A percentile compares a stretch with the other conserved stretches of the same genome.
phyloP scores from a whole-genome alignment of 202 grass and related monocot genomes.

The Carex arenaria region DNA sequence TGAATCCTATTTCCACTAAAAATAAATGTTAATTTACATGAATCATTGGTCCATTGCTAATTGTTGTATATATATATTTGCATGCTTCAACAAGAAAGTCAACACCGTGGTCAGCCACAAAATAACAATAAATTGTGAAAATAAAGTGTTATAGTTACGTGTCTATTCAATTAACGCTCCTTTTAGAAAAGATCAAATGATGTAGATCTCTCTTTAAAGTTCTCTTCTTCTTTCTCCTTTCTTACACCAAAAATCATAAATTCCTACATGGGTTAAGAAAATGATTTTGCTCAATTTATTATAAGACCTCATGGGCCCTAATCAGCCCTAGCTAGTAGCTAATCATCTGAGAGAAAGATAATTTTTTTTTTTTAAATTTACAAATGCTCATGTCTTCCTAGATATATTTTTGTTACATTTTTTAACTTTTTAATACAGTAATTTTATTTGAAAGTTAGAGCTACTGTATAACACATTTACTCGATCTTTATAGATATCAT shows the following conservation, averaged over 20 bases:
- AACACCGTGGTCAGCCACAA: constrained; percentile 22
- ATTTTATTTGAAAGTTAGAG: not conserved
- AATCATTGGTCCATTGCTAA: too few relatives aligned
- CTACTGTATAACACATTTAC: not conserved
- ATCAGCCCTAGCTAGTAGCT: not conserved
- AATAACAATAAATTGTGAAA: not conserved
- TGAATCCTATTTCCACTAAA: too few relatives aligned
- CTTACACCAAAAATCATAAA: constrained; percentile 2
- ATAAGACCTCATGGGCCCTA: not conserved
- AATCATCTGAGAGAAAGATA: not conserved
- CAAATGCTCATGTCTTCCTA: too few relatives aligned
- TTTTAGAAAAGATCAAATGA: constrained; percentile 18
- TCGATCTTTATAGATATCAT: not conserved
- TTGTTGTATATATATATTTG: not conserved
- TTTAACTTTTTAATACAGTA: not conserved
- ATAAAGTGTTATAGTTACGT: not conserved
- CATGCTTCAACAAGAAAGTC: not conserved
- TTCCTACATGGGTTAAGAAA: constrained; percentile 5
- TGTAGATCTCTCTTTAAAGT: constrained; percentile 16
- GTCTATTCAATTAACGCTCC: constrained; percentile 13
- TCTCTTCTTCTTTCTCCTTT: constrained; percentile 15
- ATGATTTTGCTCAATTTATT: not conserved
- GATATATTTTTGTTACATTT: too few relatives aligned
- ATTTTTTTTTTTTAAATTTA: too few relatives aligned
- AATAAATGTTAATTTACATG: too few relatives aligned